phyloP scores from a whole-genome alignment of 129 eudicot genomes.

The Flaveria bidentis region DNA sequence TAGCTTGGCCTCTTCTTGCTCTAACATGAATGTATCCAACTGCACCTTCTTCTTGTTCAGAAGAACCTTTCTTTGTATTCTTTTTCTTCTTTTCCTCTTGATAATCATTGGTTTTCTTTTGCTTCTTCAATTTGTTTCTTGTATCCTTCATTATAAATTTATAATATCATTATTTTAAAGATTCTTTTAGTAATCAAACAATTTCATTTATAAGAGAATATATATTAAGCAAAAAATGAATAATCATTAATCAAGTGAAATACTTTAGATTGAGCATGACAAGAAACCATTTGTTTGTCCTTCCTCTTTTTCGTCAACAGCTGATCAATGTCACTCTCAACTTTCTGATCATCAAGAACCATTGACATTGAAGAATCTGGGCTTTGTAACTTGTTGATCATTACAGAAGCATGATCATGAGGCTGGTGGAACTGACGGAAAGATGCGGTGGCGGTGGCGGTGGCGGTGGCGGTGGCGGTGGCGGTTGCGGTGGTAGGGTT shows the following conservation, averaged over 20 bases:
- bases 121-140: slow-evolving; percentile 46
- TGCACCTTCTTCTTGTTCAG: slow-evolving; percentile 37
- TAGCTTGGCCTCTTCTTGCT: slow-evolving; percentile 97
- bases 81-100: slow-evolving; percentile 42
- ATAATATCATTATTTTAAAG: no score
- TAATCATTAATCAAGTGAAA: background rate
- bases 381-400: slow-evolving; percentile 40
- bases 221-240: background rate
- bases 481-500: slow-evolving; percentile 28
- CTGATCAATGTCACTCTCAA: slow-evolving; percentile 39
- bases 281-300: slow-evolving; percentile 40
- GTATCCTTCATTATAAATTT: slow-evolving; percentile 29
- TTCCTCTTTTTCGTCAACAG: slow-evolving; percentile 52
- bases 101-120: slow-evolving; percentile 42
- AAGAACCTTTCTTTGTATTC: slow-evolving; percentile 25
- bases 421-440: slow-evolving; percentile 39
- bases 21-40: slow-evolving; percentile 85
- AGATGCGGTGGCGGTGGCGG: background rate
- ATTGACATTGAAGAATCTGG: slow-evolving; percentile 50
- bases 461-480: no score
- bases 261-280: slow-evolving; percentile 62
- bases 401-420: slow-evolving; percentile 31
- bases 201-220: background rate
- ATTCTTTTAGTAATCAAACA: background rate
- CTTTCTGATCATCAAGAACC: slow-evolving; percentile 49